Evolutionary conservation across 2,329 filamentous ascomycete genomes (phyloP), one percentile per base, ranked within the genome.

Genomic region (Pseudonectria foliicola): DNA sequence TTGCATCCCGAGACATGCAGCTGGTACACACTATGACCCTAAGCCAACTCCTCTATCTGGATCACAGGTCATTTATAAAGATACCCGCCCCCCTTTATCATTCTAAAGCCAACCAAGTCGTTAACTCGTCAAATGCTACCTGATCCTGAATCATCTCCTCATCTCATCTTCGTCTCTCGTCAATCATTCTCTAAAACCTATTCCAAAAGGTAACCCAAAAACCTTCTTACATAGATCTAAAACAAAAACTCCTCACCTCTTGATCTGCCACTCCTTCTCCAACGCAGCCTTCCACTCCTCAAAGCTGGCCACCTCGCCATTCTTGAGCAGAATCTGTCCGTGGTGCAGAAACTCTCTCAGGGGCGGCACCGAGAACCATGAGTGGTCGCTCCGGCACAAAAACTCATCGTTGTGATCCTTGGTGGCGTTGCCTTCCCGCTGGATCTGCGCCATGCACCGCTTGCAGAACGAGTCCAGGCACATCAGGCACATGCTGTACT

Each of bases 391-490:
- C n/a, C 55, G 46, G 27, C 61, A 64, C 16, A 60, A 47, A 13
- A 60, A 34, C 10, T 57, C 55, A 7, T 40, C 33, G 6, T 43
- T 50, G 4, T 52, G 44, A 15, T 60, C 55, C 5, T 39, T 42
- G 7, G 53, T 57, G 32, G 50, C 52, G 34, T 61, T 61, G 0
- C 49, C 51, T 3, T 50, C 48, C 2, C 44, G 42, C 40, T 52
- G 51, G 29, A 61, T 59, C 4, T 55, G 44, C 7, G 54, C 39
- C 15, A 63, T 36, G 24, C 63, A 66, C 10, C 43, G 38, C n/a
- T 48, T 31, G 34, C 64, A 66, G 35, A 59, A 63, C 28, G 52
- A 53, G 39, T 65, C 62, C 43, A 66, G 53, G 38, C 63, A 66
- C 33, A 53, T 53, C 35, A 50, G 47, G 37, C 63, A 66, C 30